These are phyloP conservation scores for Eucalyptus sideroxylon DNA, from an alignment of 345 rosid genomes.

Conservation along the genomic window DNA sequence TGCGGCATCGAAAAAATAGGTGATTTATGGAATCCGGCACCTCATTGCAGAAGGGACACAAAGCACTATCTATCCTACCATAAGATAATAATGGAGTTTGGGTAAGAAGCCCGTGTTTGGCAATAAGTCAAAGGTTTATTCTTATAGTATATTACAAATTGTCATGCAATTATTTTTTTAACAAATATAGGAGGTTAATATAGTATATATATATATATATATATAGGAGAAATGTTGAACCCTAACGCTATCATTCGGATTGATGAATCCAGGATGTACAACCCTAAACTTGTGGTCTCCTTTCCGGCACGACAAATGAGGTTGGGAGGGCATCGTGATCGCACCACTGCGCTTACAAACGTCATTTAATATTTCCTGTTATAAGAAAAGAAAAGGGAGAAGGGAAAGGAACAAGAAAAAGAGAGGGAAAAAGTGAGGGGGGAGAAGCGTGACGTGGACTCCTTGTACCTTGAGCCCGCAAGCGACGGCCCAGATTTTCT, in stretches of 20 bases:
- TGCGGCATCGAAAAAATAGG: too few species aligned
- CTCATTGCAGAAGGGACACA: too few species aligned
- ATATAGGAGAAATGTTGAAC: neutral
- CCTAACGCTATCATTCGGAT: neutral
- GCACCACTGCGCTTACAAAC: neutral
- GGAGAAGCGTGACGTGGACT: conserved; percentile 20
- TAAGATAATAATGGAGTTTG: too few species aligned
- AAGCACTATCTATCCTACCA: too few species aligned
- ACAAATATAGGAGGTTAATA: neutral
- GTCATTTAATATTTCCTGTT: neutral
- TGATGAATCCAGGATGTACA: neutral
- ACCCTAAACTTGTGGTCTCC: neutral
- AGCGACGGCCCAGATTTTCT: conserved; percentile 44
- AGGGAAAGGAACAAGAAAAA: neutral
- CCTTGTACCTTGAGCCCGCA: conserved; percentile 22
- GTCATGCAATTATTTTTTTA: too few species aligned
- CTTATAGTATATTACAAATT: too few species aligned
- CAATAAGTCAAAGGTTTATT: too few species aligned
- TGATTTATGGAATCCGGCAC: too few species aligned
- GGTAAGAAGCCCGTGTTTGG: too few species aligned
- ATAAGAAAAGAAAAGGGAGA: neutral
- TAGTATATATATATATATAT: neutral
- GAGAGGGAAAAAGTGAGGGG: neutral
- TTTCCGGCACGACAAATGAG: neutral
- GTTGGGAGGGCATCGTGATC: neutral